A percentile compares a stretch with the other conserved stretches of the same genome.
Conservation (phyloP, 345 rosid genomes). For the Clausena lansium region DNA sequence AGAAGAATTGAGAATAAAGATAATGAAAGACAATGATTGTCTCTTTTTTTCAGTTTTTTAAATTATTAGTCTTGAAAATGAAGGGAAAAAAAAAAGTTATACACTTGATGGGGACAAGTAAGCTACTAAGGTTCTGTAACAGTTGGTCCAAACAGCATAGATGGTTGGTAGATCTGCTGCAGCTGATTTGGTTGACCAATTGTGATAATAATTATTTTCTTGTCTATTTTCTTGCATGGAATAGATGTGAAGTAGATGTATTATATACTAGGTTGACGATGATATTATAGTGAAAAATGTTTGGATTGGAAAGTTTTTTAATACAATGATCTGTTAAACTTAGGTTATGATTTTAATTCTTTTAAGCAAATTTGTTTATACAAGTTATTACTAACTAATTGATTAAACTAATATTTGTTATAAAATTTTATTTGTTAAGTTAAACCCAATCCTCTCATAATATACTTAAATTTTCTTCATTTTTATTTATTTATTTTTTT, state of each 20-base stretch:
- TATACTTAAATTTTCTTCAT: no score
- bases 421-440: no score
- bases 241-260: neutral
- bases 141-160: neutral
- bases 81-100: conserved; percentile 3
- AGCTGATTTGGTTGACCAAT: neutral
- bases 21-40: neutral
- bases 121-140: neutral
- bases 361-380: no score
- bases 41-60: neutral
- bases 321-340: no score
- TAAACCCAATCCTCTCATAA: no score
- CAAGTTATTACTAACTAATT: no score
- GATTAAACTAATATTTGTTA: no score
- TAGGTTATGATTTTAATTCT: no score
- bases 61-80: conserved; percentile 1
- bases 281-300: no score
- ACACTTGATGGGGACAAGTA: conserved; percentile 19
- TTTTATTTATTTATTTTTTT: no score
- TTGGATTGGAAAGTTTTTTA: no score
- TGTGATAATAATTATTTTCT: neutral
- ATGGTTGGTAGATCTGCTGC: conserved; percentile 15
- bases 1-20: neutral
- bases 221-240: neutral
- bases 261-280: no score